Percentiles rank a stretch among this genome's conserved stretches.
Evolutionary conservation across 1,139 yeast genomes (phyloP).

Genomic region (Yamadazyma jaroonii): DNA sequence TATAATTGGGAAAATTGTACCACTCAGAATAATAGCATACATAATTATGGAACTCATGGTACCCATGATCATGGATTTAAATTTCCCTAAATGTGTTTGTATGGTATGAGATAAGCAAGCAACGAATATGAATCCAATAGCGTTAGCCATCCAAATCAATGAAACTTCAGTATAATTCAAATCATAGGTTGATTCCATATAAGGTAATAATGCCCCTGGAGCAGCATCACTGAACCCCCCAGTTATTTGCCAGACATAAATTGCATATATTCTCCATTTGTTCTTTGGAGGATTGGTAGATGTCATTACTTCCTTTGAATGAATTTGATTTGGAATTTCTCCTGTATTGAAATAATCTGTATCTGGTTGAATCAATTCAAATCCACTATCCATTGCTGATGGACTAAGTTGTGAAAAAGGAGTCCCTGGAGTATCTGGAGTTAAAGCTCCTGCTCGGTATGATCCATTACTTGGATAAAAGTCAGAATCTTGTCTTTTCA

Average conservation of each 20-base stretch:
- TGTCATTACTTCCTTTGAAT: constrained; percentile 16
- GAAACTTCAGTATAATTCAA: constrained; percentile 41
- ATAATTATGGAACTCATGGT: constrained; percentile 31
- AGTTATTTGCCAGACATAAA: constrained; percentile 40
- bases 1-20: constrained; percentile 35
- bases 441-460: neutral
- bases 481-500: constrained; percentile 12
- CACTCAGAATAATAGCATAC: constrained; percentile 40
- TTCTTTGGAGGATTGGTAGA: constrained; percentile 42
- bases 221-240: constrained; percentile 44
- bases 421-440: neutral
- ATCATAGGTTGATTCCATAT: constrained; percentile 34
- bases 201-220: constrained; percentile 47
- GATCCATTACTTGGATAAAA: neutral
- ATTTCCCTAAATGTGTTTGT: constrained; percentile 40
- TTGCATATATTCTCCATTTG: constrained; percentile 37
- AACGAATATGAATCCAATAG: constrained; percentile 41
- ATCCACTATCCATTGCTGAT: neutral
- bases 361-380: neutral
- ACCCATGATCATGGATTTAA: constrained; percentile 36
- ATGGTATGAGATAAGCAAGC: constrained; percentile 40
- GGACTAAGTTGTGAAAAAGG: neutral
- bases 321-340: constrained; percentile 3
- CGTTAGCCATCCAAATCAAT: constrained; percentile 45
- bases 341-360: too few relatives aligned